phyloP scores from a whole-genome alignment of 192 early-diverging fungal genomes.

The Rhizophagus sp. region DNA sequence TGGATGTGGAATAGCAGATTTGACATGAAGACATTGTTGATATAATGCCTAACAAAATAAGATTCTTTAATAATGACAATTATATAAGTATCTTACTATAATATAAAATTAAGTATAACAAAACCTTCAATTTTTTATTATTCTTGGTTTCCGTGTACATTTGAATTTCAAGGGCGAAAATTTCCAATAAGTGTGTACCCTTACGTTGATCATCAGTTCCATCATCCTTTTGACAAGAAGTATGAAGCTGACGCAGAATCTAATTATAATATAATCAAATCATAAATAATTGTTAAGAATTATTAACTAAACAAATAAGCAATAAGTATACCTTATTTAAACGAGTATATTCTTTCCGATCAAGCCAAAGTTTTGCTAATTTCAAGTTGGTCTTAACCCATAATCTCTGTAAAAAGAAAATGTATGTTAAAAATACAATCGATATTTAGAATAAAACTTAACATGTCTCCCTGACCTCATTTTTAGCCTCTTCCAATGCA shows the following conservation, averaged over 20 bases:
- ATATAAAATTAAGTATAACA: background rate
- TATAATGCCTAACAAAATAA: slow-evolving; percentile 62
- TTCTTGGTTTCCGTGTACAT: slow-evolving; percentile 92
- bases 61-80: background rate
- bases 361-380: slow-evolving; percentile 81
- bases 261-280: slow-evolving; percentile 22
- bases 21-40: slow-evolving; percentile 83
- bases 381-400: slow-evolving; percentile 88
- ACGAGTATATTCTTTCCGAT: slow-evolving; percentile 74
- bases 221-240: slow-evolving; percentile 76
- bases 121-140: slow-evolving; percentile 83
- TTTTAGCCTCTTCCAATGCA: slow-evolving; percentile 74
- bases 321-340: slow-evolving; percentile 58
- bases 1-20: slow-evolving; percentile 95
- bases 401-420: slow-evolving; percentile 53
- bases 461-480: slow-evolving; percentile 57
- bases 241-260: slow-evolving; percentile 76
- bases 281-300: background rate
- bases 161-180: slow-evolving; percentile 94
- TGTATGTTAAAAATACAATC: slow-evolving; percentile 2
- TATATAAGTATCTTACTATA: background rate
- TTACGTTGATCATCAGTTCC: slow-evolving; percentile 86
- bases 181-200: slow-evolving; percentile 91
- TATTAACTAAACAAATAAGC: background rate
- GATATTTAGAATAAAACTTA: background rate